A percentile compares a stretch with the other conserved stretches of the same genome.
phyloP scores from a whole-genome alignment of 78 protist genomes.

The Planoprotostelium fungivorum region DNA sequence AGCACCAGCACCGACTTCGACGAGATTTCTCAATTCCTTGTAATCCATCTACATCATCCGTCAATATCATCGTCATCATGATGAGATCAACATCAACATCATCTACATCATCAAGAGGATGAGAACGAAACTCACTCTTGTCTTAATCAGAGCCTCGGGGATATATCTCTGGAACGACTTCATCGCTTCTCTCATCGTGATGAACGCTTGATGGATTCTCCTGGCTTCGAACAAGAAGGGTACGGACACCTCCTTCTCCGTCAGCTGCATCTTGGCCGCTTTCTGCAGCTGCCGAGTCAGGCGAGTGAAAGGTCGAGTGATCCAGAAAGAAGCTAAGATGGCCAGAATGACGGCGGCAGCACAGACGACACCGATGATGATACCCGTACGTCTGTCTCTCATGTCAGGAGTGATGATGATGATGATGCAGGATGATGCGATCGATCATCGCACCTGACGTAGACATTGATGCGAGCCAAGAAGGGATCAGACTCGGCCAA shows the following conservation, averaged over 20 bases:
- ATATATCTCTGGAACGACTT: not conserved
- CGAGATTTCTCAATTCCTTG: not conserved
- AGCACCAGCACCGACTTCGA: not conserved
- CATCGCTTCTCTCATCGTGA: not conserved
- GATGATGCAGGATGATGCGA: too few species aligned
- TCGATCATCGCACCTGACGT: not conserved
- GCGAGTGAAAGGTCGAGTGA: not conserved
- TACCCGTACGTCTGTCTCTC: not conserved
- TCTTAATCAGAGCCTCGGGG: not conserved
- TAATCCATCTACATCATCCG: not conserved
- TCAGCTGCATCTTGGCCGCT: not conserved
- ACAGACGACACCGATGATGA: not conserved
- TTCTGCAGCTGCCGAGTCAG: not conserved
- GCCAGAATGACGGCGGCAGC: not conserved
- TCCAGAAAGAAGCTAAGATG: not conserved
- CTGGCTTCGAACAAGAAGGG: not conserved
- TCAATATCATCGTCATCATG: too few species aligned
- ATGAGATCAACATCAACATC: too few species aligned
- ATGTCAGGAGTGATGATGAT: not conserved
- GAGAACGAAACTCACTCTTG: not conserved
- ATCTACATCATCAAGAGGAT: not conserved
- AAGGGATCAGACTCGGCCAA: not conserved
- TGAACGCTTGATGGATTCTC: not conserved
- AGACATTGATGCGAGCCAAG: not conserved
- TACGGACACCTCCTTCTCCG: not conserved